These are phyloP conservation scores for Talaromyces pinophilus DNA, from an alignment of 2,329 filamentous ascomycete species.

Conservation along the genomic window DNA sequence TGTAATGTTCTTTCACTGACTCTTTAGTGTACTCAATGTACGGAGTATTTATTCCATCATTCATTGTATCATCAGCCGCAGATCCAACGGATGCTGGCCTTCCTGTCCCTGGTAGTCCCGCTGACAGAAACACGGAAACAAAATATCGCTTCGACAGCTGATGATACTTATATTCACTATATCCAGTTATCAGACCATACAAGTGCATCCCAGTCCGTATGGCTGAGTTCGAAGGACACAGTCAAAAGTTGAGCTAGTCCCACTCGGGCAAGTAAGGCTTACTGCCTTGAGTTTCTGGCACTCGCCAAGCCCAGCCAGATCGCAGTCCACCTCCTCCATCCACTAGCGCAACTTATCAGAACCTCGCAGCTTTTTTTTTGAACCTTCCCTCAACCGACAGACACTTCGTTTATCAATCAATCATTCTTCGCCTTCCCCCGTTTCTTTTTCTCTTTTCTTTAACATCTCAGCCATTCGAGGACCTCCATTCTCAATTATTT, in stretches of 20 bases:
- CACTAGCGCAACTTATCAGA: slow-evolving; percentile 19
- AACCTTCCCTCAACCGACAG: background rate
- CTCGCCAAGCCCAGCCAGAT: slow-evolving; percentile 20
- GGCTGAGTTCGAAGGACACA: too few species aligned
- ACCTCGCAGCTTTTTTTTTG: slow-evolving; percentile 22
- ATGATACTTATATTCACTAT: background rate
- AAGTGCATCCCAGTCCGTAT: too few species aligned
- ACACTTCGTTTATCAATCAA: slow-evolving; percentile 10
- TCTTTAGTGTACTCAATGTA: background rate
- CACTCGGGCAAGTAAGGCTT: background rate
- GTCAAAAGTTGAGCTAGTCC: background rate
- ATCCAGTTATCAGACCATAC: background rate
- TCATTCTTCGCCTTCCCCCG: slow-evolving; percentile 1
- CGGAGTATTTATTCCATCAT: background rate
- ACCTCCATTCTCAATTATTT: slow-evolving; percentile 15
- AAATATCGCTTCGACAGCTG: background rate
- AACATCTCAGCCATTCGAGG: slow-evolving; percentile 23
- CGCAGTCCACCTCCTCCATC: slow-evolving; percentile 14
- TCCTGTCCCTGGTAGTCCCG: background rate
- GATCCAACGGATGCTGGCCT: slow-evolving; percentile 12
- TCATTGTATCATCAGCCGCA: slow-evolving; percentile 10
- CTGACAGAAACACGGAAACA: background rate
- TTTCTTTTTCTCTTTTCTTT: slow-evolving; percentile 29
- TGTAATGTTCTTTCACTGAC: background rate
- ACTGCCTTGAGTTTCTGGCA: background rate